A percentile compares a stretch with the other conserved stretches of the same genome.
These are phyloP conservation scores for Lichenothelia convexa DNA, from an alignment of 495 filamentous ascomycete genomes.

Conservation along the genomic window DNA sequence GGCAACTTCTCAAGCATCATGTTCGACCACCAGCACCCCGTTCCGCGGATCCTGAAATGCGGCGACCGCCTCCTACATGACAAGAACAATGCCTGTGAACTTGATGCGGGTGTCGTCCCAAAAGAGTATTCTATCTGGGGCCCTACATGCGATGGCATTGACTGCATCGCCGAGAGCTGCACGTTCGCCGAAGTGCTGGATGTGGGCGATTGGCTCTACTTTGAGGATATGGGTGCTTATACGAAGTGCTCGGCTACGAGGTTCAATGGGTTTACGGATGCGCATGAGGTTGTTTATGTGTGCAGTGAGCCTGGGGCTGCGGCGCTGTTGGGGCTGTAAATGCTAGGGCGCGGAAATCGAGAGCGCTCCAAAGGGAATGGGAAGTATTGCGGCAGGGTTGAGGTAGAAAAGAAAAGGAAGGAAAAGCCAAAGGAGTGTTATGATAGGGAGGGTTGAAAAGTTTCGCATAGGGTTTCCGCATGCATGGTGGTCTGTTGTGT, in stretches of 20 bases:
- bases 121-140: slow-evolving; percentile 89
- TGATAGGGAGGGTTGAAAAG: too few relatives aligned
- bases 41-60: slow-evolving; percentile 59
- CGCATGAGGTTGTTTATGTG: slow-evolving; percentile 83
- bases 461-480: too few relatives aligned
- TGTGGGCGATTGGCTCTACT: slow-evolving; percentile 94
- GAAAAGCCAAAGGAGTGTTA: too few relatives aligned
- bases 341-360: too few relatives aligned
- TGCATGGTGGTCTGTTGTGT: too few relatives aligned
- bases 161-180: slow-evolving; percentile 68
- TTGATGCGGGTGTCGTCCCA: slow-evolving; percentile 6
- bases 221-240: slow-evolving; percentile 97
- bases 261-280: slow-evolving; percentile 96
- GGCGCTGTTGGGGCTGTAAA: slow-evolving; percentile 40
- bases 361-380: too few relatives aligned
- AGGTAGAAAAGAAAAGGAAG: too few relatives aligned
- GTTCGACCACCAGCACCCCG: slow-evolving; percentile 90
- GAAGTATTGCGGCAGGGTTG: too few relatives aligned
- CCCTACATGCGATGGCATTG: slow-evolving; percentile 93
- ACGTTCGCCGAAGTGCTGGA: slow-evolving; percentile 54
- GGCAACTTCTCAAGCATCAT: slow-evolving; percentile 98
- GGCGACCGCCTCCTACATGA: slow-evolving; percentile 28
- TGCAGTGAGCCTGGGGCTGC: slow-evolving; percentile 77
- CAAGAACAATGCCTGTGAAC: slow-evolving; percentile 1
- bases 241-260: slow-evolving; percentile 90